Evolutionary conservation across 1,284 basidiomycete genomes (phyloP).

Genomic region (Papiliotrema fonsecae): DNA sequence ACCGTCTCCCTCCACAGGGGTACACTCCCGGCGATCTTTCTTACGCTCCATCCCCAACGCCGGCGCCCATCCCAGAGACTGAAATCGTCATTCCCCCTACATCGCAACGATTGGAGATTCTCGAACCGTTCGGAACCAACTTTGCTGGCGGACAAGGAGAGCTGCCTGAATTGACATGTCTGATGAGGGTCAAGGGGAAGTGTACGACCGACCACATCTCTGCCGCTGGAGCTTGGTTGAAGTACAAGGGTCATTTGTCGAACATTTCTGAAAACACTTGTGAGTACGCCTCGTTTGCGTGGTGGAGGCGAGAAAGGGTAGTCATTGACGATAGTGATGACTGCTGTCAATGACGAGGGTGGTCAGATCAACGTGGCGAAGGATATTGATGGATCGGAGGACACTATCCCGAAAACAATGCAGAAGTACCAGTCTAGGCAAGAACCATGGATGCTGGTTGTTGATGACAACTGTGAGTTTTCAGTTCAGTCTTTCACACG

Average conservation of each 20-base stretch:
- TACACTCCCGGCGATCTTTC: constrained; percentile 72
- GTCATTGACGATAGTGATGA: constrained; percentile 55
- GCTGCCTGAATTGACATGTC: constrained; percentile 71
- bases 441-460: constrained; percentile 90
- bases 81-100: constrained; percentile 72
- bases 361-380: constrained; percentile 85
- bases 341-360: constrained; percentile 85
- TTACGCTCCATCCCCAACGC: constrained; percentile 74
- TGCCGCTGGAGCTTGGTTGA: constrained; percentile 94
- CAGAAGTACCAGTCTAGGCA: constrained; percentile 75
- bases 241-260: constrained; percentile 89
- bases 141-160: constrained; percentile 69
- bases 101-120: constrained; percentile 78
- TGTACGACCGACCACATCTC: constrained; percentile 99
- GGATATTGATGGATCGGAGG: constrained; percentile 60
- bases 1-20: constrained; percentile 76
- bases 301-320: not conserved
- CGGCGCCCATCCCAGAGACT: constrained; percentile 70
- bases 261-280: constrained; percentile 95
- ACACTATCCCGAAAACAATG: constrained; percentile 83
- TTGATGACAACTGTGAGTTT: constrained; percentile 72
- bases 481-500: too few relatives aligned
- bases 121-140: constrained; percentile 79
- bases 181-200: constrained; percentile 91
- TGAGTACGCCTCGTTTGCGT: constrained; percentile 49